These are phyloP conservation scores for Neurospora intermedia DNA, from an alignment of 495 filamentous ascomycete species.

Conservation along the genomic window DNA sequence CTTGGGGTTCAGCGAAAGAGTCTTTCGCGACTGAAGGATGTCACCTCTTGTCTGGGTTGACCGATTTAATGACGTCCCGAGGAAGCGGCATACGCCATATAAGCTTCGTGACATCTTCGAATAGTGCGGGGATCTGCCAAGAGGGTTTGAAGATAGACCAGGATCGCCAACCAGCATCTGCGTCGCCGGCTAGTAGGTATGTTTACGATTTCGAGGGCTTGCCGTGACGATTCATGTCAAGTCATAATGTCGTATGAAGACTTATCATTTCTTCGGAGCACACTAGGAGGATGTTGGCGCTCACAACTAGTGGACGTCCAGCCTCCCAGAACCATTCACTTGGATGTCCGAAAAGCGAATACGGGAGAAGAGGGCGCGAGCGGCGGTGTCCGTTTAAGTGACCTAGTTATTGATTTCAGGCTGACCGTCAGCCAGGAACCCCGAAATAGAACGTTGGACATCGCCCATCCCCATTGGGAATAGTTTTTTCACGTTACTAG, in stretches of 20 bases:
- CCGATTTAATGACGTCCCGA: neutral
- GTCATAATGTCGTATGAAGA: neutral
- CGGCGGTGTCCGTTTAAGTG: neutral
- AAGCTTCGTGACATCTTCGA: neutral
- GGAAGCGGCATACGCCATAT: neutral
- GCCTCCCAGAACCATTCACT: neutral
- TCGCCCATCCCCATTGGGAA: neutral
- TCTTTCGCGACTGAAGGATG: neutral
- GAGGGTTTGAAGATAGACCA: neutral
- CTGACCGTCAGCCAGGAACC: neutral
- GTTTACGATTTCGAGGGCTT: neutral
- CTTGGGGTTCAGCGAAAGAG: neutral
- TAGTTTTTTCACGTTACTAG: neutral
- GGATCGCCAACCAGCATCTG: neutral
- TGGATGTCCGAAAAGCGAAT: neutral
- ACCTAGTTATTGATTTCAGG: neutral
- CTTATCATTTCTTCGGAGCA: neutral
- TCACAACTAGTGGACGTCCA: neutral
- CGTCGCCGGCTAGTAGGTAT: neutral
- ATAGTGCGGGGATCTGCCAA: neutral
- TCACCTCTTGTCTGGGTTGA: neutral
- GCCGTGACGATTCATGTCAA: neutral
- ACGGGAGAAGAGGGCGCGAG: neutral
- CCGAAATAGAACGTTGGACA: neutral
- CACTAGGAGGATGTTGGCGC: neutral